Conservation (phyloP, 305 asterid species). For the Plantago coronopus region DNA sequence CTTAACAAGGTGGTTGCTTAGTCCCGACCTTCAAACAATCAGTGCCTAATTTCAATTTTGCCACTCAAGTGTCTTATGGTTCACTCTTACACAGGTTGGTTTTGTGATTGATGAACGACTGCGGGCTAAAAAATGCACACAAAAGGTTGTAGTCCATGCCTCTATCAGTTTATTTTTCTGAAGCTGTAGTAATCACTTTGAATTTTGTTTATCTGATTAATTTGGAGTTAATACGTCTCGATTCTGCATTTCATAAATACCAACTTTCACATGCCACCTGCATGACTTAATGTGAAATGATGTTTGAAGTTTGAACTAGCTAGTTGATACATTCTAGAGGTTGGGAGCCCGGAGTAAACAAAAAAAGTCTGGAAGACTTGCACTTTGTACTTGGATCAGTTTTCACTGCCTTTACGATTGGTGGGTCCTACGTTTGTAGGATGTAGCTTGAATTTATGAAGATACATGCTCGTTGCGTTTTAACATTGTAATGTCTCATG, state of each 20-base stretch:
- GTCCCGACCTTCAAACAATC: constrained; percentile 1
- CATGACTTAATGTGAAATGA: constrained; percentile 1
- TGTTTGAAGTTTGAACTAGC: constrained; percentile 12
- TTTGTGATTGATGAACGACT: constrained; percentile 91
- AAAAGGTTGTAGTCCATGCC: constrained; percentile 54
- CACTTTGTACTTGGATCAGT: background rate
- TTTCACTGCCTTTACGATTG: constrained; percentile 6
- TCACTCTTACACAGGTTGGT: constrained; percentile 50
- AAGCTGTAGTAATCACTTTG: constrained; percentile 12
- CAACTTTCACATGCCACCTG: constrained; percentile 16
- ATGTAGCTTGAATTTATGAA: constrained; percentile 6
- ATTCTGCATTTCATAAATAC: constrained; percentile 11
- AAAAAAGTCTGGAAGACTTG: constrained; percentile 1
- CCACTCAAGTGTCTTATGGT: background rate
- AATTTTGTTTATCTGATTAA: constrained; percentile 15
- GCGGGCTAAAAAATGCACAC: constrained; percentile 58
- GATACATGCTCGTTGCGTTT: background rate
- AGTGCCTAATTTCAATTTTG: background rate
- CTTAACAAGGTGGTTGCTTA: constrained; percentile 63
- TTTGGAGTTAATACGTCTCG: constrained; percentile 10
- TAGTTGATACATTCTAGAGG: constrained; percentile 8
- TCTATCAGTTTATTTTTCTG: constrained; percentile 12
- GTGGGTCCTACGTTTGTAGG: background rate
- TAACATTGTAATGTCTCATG: background rate
- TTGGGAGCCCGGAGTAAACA: background rate